A percentile compares a stretch with the other conserved stretches of the same genome.
Conservation (phyloP, 1,284 basidiomycete genomes). For the Phylloboletellus chloephorus region DNA sequence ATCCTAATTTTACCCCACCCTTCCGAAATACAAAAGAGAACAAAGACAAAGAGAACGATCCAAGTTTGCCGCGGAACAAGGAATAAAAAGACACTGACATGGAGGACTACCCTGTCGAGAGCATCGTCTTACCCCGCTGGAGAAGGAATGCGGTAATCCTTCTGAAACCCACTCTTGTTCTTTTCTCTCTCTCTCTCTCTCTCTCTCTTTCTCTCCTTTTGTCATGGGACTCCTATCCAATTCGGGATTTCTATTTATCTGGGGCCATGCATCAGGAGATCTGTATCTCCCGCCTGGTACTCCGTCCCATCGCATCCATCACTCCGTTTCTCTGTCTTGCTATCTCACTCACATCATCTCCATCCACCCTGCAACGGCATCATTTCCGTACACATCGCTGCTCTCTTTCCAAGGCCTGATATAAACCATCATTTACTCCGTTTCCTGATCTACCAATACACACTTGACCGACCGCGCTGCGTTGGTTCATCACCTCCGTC, state of each 20-base stretch:
- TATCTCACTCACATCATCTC: slow-evolving; percentile 29
- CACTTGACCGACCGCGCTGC: slow-evolving; percentile 20
- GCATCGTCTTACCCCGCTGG: slow-evolving; percentile 19
- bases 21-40: slow-evolving; percentile 7
- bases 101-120: slow-evolving; percentile 22
- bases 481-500: slow-evolving; percentile 14
- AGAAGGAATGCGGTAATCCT: slow-evolving; percentile 20
- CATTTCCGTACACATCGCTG: slow-evolving; percentile 24
- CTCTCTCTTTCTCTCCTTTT: slow-evolving; percentile 10
- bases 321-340: slow-evolving; percentile 16
- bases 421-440: slow-evolving; percentile 9
- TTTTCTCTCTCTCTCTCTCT: slow-evolving; percentile 17
- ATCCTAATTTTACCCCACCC: slow-evolving; percentile 8
- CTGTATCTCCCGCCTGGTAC: slow-evolving; percentile 22
- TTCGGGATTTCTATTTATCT: slow-evolving; percentile 33
- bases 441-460: slow-evolving; percentile 13
- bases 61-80: slow-evolving; percentile 11
- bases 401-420: slow-evolving; percentile 17
- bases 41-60: slow-evolving; percentile 4
- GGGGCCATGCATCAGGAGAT: slow-evolving; percentile 28
- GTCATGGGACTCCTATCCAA: slow-evolving; percentile 27
- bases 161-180: slow-evolving; percentile 16
- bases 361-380: slow-evolving; percentile 25
- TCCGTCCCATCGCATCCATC: slow-evolving; percentile 23
- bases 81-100: slow-evolving; percentile 4